Evolutionary conservation across 2,329 filamentous ascomycete species (phyloP).

Genomic region (Phialophora chinensis): DNA sequence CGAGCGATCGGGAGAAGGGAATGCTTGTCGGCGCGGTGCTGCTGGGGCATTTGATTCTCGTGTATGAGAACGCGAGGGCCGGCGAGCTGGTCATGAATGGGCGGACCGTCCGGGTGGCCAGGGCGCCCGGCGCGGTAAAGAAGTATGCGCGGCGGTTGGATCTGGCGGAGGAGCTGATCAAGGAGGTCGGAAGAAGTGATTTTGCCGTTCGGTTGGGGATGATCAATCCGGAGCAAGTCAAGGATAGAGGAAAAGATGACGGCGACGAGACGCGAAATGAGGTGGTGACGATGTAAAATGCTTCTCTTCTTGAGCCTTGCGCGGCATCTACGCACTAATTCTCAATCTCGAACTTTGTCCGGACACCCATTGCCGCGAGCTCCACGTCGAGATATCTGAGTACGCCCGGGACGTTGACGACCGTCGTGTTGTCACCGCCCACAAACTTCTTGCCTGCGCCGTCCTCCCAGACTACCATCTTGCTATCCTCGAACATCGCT

Average conservation of each 20-base stretch:
- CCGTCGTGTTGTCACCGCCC: slow-evolving; percentile 86
- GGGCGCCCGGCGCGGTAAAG: slow-evolving; percentile 36
- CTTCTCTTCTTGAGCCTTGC: too few relatives aligned
- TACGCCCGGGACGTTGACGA: slow-evolving; percentile 91
- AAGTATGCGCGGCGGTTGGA: slow-evolving; percentile 45
- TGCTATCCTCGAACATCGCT: slow-evolving; percentile 66
- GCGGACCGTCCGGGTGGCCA: slow-evolving; percentile 43
- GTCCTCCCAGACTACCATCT: slow-evolving; percentile 85
- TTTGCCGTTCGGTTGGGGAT: slow-evolving; percentile 49
- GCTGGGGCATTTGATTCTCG: slow-evolving; percentile 60
- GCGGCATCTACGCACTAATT: slow-evolving; percentile 39
- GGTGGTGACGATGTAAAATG: slow-evolving; percentile 31
- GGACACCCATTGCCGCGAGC: slow-evolving; percentile 92
- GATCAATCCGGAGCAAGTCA: slow-evolving; percentile 37
- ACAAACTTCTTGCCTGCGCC: slow-evolving; percentile 81
- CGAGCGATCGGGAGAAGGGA: slow-evolving; percentile 59
- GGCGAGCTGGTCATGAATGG: slow-evolving; percentile 60
- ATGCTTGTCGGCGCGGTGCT: slow-evolving; percentile 60
- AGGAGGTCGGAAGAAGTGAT: slow-evolving; percentile 45
- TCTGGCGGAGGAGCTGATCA: slow-evolving; percentile 48
- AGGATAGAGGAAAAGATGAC: not conserved
- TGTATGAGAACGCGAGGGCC: slow-evolving; percentile 60
- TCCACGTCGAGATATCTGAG: slow-evolving; percentile 94
- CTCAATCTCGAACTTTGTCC: slow-evolving; percentile 86
- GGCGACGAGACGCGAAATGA: slow-evolving; percentile 8